phyloP scores from a whole-genome alignment of 2,329 filamentous ascomycete genomes.

The Chaetomiaceae sp. region DNA sequence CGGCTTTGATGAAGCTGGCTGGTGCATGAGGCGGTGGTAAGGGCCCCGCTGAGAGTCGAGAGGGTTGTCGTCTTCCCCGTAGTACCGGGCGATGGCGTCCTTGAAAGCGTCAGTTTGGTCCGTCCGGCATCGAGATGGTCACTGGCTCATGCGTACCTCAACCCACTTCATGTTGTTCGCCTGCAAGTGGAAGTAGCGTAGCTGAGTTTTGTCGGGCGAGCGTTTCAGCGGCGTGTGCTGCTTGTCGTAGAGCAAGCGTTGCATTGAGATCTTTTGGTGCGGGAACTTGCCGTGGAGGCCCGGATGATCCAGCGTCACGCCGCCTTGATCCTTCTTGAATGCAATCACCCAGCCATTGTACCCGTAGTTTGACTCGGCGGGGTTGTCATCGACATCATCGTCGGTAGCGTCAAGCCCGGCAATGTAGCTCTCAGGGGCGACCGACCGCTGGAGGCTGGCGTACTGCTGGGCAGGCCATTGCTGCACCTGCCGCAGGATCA shows the following conservation, averaged over 20 bases:
- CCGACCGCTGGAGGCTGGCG: constrained; percentile 1
- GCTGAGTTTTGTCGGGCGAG: constrained; percentile 15
- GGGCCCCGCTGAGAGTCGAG: constrained; percentile 11
- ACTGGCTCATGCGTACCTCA: background rate
- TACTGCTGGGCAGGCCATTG: constrained; percentile 20
- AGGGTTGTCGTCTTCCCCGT: constrained; percentile 18
- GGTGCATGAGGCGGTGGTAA: constrained; percentile 12
- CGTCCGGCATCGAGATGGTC: too few species aligned
- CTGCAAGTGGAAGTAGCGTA: constrained; percentile 25
- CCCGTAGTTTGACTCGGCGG: constrained; percentile 21
- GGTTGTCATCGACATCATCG: constrained; percentile 21
- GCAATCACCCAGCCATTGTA: constrained; percentile 25
- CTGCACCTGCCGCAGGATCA: constrained; percentile 19
- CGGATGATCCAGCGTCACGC: constrained; percentile 19
- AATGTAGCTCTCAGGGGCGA: constrained; percentile 21
- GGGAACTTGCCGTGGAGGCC: constrained; percentile 23
- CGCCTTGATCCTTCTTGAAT: constrained; percentile 21
- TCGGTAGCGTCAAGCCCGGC: constrained; percentile 16
- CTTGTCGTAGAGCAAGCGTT: constrained; percentile 22
- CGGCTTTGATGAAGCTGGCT: constrained; percentile 14
- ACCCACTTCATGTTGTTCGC: constrained; percentile 27
- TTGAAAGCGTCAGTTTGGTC: background rate
- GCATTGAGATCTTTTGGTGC: constrained; percentile 24
- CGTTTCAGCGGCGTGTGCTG: constrained; percentile 19
- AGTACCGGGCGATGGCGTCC: constrained; percentile 23